Base-by-base conservation (phyloP, 192 early-diverging fungal genomes). In the Coemansia sp. region DNA sequence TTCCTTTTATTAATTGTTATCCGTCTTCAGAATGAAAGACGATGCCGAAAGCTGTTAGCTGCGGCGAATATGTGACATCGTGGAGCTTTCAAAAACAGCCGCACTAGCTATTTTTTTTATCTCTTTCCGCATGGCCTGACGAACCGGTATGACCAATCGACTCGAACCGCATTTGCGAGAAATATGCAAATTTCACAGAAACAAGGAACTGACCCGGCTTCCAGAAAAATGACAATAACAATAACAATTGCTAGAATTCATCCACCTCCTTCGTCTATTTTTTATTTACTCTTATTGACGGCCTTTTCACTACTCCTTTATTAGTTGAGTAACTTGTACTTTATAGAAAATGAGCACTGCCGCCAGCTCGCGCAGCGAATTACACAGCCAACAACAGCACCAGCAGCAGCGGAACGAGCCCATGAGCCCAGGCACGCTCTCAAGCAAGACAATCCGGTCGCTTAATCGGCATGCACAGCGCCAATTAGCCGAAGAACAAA, bases 401-500 rank as follows among this genome's bases (percentile, higher is more conserved):
- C 44, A 45, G 1, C 50, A 19, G 23, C 61, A 61, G 43, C 61
- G 21, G 45, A 59, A 57, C 13, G 72, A 66, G 23, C 43, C 53
- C 15, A 41, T 40, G 57, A 79, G 69, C 15, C 77, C 71, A 10
- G 66, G 65, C 4, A 38, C 65, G 26, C 32, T 71, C 9, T 66
- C 68, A 11, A 63, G 53, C 8, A 74, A 56, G 44, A 61, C 66
- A 39, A 44, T 53, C 39, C 70, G 65, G 45, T 43, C 72, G 43
- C 37, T 69, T 13, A 65, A 68, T 18, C 68, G 56, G 16, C 65
- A 80, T 41, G 64, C 59, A 39, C 11, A 61, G 18, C 50, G 63
- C 41, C 65, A 76, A 45, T 71, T 76, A 26, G 70, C 65, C n/a
- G 68, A 76, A 16, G 79, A 76, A 49, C 79, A 81, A 54, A 69